Base-by-base conservation (phyloP, 2,329 filamentous ascomycete genomes). In the Aspergillus sp. region DNA sequence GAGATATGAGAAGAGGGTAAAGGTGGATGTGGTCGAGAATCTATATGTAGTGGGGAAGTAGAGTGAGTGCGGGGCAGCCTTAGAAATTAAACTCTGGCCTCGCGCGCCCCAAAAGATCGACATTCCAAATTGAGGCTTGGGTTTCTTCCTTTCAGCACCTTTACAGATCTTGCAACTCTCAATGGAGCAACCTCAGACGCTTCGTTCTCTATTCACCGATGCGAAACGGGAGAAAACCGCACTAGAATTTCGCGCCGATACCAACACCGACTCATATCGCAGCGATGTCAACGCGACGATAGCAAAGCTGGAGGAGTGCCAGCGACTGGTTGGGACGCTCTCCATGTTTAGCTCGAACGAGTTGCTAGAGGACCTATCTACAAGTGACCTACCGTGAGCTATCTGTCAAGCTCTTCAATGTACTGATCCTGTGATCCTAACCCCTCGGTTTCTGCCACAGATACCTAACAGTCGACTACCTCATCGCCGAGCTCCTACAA, bases 291-390 rank as follows among this genome's bases (percentile, higher is more conserved):
- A 82, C 62, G 78, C 83, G 45, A 86, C 91, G 46, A 87, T 96
- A 68, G 78, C 85, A 65, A 85, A 87, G 57, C 94, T 96, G 78
- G 83, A 90, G 71, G 83, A 90, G 75, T 93, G 91, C 76, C 82
- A 90, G 61, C 81, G 86, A 62, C 85, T 91, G 59, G 87, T 91
- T 66, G 82, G 87, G 66, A 84, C 87, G 62, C 82, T 95, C 28
- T 89, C 91, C 0, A 82, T 99, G 57, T 98, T 98, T 84, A 97
- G 92, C 68, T 84, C 88, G 41, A 99, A 99, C 77, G 95, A 99
- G 77, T 85, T 86, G 0, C 78, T 94, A 45, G 95, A 99, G 64
- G 95, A 99, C 79, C 81, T 97, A 34, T 83, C 91, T 15, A 96
- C 94, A 1, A 84, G 85, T n/a, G 89, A 96, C 71, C 80, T 99